These are phyloP conservation scores for Fusarium verrucosum DNA, from an alignment of 2,329 filamentous ascomycete genomes.

Conservation along the genomic window DNA sequence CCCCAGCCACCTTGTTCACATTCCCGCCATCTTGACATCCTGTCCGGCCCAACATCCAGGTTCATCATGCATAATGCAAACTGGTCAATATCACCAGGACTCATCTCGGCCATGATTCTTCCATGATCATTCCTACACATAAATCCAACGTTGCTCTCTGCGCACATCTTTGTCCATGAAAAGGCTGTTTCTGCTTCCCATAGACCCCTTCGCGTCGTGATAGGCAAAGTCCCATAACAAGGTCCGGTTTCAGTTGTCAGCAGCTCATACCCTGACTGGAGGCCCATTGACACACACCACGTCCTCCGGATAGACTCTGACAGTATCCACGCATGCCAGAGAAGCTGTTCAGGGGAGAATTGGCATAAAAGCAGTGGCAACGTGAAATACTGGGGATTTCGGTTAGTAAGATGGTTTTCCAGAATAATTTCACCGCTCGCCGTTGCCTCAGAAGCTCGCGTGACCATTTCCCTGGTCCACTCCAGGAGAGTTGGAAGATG, in stretches of 20 bases:
- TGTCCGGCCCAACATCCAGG: conserved; percentile 19
- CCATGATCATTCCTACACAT: conserved; percentile 26
- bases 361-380: not conserved
- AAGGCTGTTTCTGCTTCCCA: conserved; percentile 42
- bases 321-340: conserved; percentile 47
- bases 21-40: conserved; percentile 17
- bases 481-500: conserved; percentile 23
- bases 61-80: conserved; percentile 26
- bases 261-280: conserved; percentile 31
- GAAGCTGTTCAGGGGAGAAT: conserved; percentile 15
- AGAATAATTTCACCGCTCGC: conserved; percentile 14
- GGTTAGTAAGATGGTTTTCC: conserved; percentile 7
- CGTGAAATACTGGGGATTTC: not conserved
- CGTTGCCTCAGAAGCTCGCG: not conserved
- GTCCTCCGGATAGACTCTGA: conserved; percentile 46
- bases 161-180: conserved; percentile 34
- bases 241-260: conserved; percentile 17
- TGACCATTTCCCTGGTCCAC: conserved; percentile 32
- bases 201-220: conserved; percentile 42
- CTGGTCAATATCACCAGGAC: conserved; percentile 4
- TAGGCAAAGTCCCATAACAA: conserved; percentile 24
- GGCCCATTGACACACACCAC: conserved; percentile 37
- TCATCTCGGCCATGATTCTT: not conserved
- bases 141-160: conserved; percentile 27
- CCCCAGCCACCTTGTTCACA: not conserved